Evolutionary conservation across 352 stramenopile species (phyloP), one percentile per base, ranked within the genome.

Genomic region (Phytopythium helicoides): DNA sequence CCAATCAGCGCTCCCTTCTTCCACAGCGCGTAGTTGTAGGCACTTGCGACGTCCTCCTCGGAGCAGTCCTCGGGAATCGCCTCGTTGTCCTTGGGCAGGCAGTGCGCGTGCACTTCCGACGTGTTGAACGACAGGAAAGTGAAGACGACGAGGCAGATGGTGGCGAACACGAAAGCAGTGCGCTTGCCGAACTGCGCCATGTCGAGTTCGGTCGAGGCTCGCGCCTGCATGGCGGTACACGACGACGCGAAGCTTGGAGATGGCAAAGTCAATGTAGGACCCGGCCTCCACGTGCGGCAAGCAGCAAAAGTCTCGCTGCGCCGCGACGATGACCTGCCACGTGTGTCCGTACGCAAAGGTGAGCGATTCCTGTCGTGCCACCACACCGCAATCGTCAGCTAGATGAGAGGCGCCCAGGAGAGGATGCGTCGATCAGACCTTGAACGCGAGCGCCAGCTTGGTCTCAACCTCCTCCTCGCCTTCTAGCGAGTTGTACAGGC

Each of bases 281-380:
- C 53, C 49, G 0, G 71, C 54, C 1, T 86, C 67, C 15, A 57
- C 64, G 39, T 86, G 80, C 28, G 76, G 69, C 44, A 86, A 45
- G 40, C 71, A 86, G 56, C 73, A 83, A 16, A 92, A 52, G 12
- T 90, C 79, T 15, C 68, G 65, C 15, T 64, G 73, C 0, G 54
- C 75, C 19, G 79, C 75, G 14, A 81, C 77, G 23, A 86, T 51
- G 35, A 74, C 63, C 57, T 92, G 82, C 82, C 82, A 92, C 47
- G 76, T 92, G 46, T 76, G 71, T 34, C 82, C 79, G 56, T 87
- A 86, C 9, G 21, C 28, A 44, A 69, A 72, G n/a, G 71, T 88
- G 38, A 92, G 46, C 52, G 77, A 75, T 35, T 87, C 74, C 68
- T 83, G 38, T 15, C 2, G 31, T n/a, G n/a, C n/a, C n/a, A 37